Evolutionary conservation across 2,329 filamentous ascomycete species (phyloP), one percentile per base, ranked within the genome.

Genomic region (Penicillium sp.): DNA sequence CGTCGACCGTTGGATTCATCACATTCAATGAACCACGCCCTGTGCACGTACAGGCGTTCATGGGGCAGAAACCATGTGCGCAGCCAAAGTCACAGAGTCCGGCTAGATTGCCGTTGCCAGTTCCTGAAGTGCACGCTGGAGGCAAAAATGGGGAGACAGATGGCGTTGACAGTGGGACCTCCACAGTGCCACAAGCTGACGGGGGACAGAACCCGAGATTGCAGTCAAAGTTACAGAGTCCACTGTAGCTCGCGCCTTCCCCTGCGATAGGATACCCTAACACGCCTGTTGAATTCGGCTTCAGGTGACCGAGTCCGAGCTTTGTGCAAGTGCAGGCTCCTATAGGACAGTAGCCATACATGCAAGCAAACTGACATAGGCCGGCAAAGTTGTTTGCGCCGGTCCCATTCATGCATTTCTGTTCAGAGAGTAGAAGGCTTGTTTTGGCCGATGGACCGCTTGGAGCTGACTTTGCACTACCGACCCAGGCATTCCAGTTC

Each of bases 191-290:
- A 13, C 52, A 57, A 25, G 42, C 45, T 0, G 13, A 13, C 5
- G 33, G 18, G 4, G 48, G 50, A 34, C 54, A 57, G 29, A 46
- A 50, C 1, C 54, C 48, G 29, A 47, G 38, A n/a, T 47, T 48
- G 39, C 52, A 56, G 4, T 29, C 29, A 27, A 53, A 56, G 26
- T 24, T 25, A 28, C 54, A 53, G 11, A 55, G 48, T 12, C 54
- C 54, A 12, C n/a, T 44, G 18, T 55, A 57, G 32, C 41, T 50
- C 26, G 46, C 38, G 3, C 29, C 40, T 24, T 47, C 41, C 1
- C 53, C 49, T 9, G 50, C 47, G 18, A 45, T 39, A 3, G 54
- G 52, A 33, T 50, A 55, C 9, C 50, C 52, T 1, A 25, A 2
- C 1, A 44, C 29, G 1, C 49, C 53, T 1, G 49, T 49, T 7